Percentiles rank a stretch among this genome's conserved stretches.
Conservation (phyloP, 768 basidiomycete species). For the Mycena belliarum region DNA sequence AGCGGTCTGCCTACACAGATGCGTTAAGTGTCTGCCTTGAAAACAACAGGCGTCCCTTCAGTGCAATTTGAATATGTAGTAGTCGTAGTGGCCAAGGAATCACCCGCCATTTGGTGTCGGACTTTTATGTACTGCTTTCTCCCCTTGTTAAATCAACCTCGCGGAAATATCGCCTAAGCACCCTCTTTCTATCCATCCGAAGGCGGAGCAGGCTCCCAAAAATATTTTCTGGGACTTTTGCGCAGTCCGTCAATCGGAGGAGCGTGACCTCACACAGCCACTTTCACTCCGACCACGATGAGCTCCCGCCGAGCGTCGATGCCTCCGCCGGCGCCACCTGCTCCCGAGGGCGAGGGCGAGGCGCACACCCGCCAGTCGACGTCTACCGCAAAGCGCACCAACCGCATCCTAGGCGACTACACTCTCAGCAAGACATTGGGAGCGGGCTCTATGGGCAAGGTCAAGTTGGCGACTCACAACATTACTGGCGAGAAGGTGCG, state of each 20-base stretch:
- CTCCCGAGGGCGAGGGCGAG: background rate
- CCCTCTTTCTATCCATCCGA: no score
- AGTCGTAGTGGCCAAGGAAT: no score
- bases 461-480: slow-evolving; percentile 92
- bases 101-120: no score
- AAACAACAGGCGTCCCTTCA: no score
- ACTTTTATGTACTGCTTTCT: no score
- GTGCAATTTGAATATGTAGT: no score
- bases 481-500: slow-evolving; percentile 89
- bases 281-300: background rate
- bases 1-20: no score
- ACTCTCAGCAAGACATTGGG: slow-evolving; percentile 95
- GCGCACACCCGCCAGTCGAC: slow-evolving; percentile 15
- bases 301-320: slow-evolving; percentile 17
- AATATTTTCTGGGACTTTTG: background rate
- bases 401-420: slow-evolving; percentile 87
- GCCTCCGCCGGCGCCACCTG: slow-evolving; percentile 2
- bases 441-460: slow-evolving; percentile 98
- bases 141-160: no score
- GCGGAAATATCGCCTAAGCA: no score
- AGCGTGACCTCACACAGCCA: background rate
- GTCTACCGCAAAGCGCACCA: slow-evolving; percentile 38
- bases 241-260: background rate
- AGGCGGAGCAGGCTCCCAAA: no score
- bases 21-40: no score